These are phyloP conservation scores for Wallacemonas collosoma DNA, from an alignment of 208 protist species.

Conservation along the genomic window DNA sequence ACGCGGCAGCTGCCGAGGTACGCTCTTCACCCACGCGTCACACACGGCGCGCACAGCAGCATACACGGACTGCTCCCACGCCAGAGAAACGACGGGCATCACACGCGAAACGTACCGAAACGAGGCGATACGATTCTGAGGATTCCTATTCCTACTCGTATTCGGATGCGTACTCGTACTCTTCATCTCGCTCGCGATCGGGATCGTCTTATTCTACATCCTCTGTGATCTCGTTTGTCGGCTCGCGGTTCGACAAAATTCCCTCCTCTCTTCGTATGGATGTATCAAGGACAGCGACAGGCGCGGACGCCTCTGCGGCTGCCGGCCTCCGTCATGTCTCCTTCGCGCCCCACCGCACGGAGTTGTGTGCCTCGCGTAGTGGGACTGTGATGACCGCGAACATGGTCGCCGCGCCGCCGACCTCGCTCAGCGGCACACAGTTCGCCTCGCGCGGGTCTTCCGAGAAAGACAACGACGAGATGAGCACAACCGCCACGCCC, in stretches of 20 bases:
- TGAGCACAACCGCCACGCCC: background rate
- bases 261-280: background rate
- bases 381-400: background rate
- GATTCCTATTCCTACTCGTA: slow-evolving; percentile 7
- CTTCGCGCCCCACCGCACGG: background rate
- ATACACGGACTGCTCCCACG: background rate
- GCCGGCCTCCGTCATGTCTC: background rate
- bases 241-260: slow-evolving; percentile 1
- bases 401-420: background rate
- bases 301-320: background rate
- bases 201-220: background rate
- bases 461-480: background rate
- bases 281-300: background rate
- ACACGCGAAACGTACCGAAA: background rate
- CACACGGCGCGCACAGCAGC: too few species aligned
- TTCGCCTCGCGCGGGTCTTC: background rate
- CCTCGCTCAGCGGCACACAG: background rate
- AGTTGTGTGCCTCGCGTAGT: background rate
- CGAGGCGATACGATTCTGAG: background rate
- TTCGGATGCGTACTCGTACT: background rate
- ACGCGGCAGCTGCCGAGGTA: too few species aligned
- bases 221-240: background rate
- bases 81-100: background rate
- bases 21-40: too few species aligned
- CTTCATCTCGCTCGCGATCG: background rate